phyloP scores from a whole-genome alignment of 2,329 filamentous ascomycete species.

The Coniella vitis region DNA sequence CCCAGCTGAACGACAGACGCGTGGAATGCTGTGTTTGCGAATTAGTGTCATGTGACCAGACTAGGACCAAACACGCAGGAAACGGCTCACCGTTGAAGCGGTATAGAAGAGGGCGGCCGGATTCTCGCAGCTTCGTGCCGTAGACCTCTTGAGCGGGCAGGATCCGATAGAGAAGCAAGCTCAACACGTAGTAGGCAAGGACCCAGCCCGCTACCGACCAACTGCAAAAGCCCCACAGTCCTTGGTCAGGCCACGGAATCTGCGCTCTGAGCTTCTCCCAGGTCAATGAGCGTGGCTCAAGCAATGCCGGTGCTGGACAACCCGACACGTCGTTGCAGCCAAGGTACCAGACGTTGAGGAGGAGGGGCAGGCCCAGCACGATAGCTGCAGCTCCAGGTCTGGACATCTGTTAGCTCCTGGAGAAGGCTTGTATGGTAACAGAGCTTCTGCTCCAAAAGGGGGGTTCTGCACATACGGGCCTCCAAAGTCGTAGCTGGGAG shows the following conservation, averaged over 20 bases:
- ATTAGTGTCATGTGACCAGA: background rate
- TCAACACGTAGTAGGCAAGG: constrained; percentile 67
- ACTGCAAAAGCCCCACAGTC: constrained; percentile 60
- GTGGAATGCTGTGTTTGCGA: constrained; percentile 50
- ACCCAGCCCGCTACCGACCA: constrained; percentile 58
- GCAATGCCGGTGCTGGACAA: constrained; percentile 43
- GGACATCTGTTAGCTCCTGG: background rate
- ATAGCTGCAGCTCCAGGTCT: constrained; percentile 17
- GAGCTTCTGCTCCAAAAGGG: too few relatives aligned
- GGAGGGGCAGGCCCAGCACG: constrained; percentile 16
- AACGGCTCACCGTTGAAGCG: constrained; percentile 58
- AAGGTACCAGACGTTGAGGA: constrained; percentile 25
- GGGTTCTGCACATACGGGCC: constrained; percentile 18
- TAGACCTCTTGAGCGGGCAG: constrained; percentile 65
- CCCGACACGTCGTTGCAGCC: constrained; percentile 47
- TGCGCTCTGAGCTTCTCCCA: constrained; percentile 39
- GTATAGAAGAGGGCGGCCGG: constrained; percentile 67
- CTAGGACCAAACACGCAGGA: too few relatives aligned
- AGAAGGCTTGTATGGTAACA: background rate
- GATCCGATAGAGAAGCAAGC: constrained; percentile 63
- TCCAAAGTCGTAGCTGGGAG: constrained; percentile 16
- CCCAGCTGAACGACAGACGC: constrained; percentile 63
- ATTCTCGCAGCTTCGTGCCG: constrained; percentile 57
- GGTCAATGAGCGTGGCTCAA: constrained; percentile 36
- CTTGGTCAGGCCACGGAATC: constrained; percentile 51